Conservation (phyloP, 228 moss, liverwort and hornwort genomes). For the Sphagnum fallax region DNA sequence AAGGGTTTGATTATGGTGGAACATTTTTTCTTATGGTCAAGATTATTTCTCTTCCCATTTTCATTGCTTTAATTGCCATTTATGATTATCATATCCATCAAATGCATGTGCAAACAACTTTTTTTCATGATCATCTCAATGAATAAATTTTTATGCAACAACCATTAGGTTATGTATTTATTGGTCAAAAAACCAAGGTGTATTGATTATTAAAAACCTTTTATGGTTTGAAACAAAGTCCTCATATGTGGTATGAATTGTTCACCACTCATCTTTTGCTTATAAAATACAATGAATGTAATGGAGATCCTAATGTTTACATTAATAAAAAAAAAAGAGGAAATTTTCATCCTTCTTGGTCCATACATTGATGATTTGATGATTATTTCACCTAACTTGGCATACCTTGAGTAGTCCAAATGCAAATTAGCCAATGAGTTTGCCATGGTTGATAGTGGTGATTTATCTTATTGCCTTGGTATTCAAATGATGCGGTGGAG, state of each 20-base stretch:
- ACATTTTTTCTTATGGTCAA: conserved; percentile 1
- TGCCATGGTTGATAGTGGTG: not conserved
- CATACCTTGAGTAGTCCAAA: not conserved
- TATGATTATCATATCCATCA: not conserved
- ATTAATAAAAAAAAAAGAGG: not conserved
- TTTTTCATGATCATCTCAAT: too few relatives aligned
- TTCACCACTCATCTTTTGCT: not conserved
- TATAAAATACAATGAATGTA: not conserved
- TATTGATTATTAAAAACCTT: not conserved
- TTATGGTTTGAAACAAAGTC: not conserved
- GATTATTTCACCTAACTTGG: not conserved
- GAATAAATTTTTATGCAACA: not conserved
- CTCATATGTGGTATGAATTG: not conserved
- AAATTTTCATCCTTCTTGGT: not conserved
- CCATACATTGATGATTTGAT: not conserved
- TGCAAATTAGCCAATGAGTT: not conserved
- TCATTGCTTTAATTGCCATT: not conserved
- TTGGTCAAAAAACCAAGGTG: not conserved
- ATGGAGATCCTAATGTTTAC: not conserved
- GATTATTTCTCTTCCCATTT: not conserved
- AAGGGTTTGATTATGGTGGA: not conserved
- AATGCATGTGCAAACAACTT: not conserved
- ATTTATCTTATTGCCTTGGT: not conserved
- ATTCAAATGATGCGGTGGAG: not conserved
- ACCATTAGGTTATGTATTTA: not conserved